Base-by-base conservation (phyloP, 1,139 yeast species). In the Protomyces pachydermus region DNA sequence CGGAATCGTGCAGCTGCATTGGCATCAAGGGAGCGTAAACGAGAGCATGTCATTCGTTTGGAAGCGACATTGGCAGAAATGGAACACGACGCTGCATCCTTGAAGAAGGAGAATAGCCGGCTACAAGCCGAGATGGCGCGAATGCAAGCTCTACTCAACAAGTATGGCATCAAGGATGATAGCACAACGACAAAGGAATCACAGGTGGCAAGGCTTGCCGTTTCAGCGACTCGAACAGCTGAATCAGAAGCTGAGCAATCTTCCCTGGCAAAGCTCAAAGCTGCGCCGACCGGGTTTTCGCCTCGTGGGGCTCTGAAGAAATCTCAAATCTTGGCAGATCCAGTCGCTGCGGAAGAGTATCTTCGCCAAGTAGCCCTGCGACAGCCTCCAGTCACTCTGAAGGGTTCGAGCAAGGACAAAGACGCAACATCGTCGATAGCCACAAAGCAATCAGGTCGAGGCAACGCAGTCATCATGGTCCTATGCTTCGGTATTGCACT, bases 1-100 rank as follows among this genome's bases (percentile, higher is more conserved):
- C 58, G 64, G 20, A 60, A 60, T 38, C 64, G 64, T 34, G 64
- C 64, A 3, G 64, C 64, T 14, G 64, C 64, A 3, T 38, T 60
- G 10, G 64, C 64, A 3, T 51, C 57, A 10, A 53, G 64, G 9
- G 64, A 60, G 42, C 58, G 64, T 14, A 60, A 60, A 28, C 54
- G 64, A 12, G 64, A 60, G 39, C 58, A 60, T 48, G 64, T 60
- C 53, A 46, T 37, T 53, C 45, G 58, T 10, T 48, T 60, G 23
- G 64, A 60, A n/a, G 34, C 54, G 23, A 39, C 58, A 4, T 56
- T 60, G 23, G 14, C 12, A 3, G 58, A 60, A 9, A 51, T 60
- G 46, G 64, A 60, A 38, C 38, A 16, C n/a, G 64, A 46, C 6
- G 54, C 54, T 32, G 25, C 16, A 8, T 46, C 34, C 8, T 28